These are phyloP conservation scores for Bocquillonia castaneifolia DNA, from an alignment of 441 rosid species.

Conservation along the genomic window DNA sequence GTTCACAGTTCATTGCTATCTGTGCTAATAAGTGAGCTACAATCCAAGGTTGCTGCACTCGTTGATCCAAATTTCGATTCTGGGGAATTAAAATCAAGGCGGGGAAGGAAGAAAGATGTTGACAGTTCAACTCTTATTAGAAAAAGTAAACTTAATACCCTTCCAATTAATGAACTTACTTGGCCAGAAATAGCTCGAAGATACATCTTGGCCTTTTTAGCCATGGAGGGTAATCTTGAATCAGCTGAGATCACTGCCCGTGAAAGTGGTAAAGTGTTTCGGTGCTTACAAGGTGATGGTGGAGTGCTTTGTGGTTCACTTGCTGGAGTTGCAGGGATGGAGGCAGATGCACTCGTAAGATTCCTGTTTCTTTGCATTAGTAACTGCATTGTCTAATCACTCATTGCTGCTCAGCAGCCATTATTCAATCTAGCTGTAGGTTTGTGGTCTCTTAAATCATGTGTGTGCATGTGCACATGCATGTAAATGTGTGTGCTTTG, in stretches of 20 bases:
- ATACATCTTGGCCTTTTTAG: conserved; percentile 65
- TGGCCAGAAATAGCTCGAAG: conserved; percentile 98
- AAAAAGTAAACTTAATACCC: conserved; percentile 67
- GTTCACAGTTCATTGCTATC: conserved; percentile 64
- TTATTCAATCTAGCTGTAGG: not conserved
- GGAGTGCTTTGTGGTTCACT: conserved; percentile 95
- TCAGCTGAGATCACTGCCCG: conserved; percentile 76
- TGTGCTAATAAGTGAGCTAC: conserved; percentile 80
- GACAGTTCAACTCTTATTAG: conserved; percentile 52
- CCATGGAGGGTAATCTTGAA: conserved; percentile 89
- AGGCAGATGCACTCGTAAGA: conserved; percentile 96
- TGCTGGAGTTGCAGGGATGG: conserved; percentile 94
- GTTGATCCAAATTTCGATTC: conserved; percentile 89
- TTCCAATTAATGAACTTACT: conserved; percentile 84
- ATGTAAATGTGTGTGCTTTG: not conserved
- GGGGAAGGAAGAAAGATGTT: conserved; percentile 82
- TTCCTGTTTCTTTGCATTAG: conserved; percentile 19
- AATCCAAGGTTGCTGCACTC: conserved; percentile 78
- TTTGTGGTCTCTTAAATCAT: not conserved
- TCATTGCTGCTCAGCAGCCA: not conserved
- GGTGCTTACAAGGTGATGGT: conserved; percentile 98
- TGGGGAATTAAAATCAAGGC: conserved; percentile 73
- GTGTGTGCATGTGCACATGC: not conserved
- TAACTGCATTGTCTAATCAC: not conserved
- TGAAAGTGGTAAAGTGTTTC: conserved; percentile 83